phyloP scores from a whole-genome alignment of 306 rosid genomes.

The Senna siamea region DNA sequence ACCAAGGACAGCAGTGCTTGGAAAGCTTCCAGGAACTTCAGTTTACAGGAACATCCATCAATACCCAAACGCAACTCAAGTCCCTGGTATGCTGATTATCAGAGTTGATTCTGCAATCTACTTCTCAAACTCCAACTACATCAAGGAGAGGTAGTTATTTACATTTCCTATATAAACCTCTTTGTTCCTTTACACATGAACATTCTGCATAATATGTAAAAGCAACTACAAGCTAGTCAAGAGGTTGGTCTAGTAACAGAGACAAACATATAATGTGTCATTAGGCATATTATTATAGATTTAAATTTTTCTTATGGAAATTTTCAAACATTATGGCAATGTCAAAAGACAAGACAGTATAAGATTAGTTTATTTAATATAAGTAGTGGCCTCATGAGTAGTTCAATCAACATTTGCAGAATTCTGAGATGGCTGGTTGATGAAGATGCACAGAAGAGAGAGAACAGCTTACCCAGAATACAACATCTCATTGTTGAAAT shows the following conservation, averaged over 20 bases:
- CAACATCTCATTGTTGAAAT: constrained; percentile 62
- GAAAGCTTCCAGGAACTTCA: constrained; percentile 64
- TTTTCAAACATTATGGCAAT: no score
- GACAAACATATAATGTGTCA: no score
- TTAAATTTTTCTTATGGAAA: no score
- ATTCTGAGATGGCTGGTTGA: constrained; percentile 73
- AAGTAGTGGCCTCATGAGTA: neutral
- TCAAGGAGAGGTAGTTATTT: constrained; percentile 70
- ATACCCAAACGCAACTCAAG: constrained; percentile 63
- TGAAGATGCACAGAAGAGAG: constrained; percentile 52
- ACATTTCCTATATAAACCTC: neutral
- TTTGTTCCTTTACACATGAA: neutral
- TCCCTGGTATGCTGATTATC: constrained; percentile 62
- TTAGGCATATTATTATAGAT: no score
- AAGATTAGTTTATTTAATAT: neutral
- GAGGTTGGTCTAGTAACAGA: no score
- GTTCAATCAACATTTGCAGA: constrained; percentile 42
- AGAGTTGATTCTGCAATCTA: constrained; percentile 92
- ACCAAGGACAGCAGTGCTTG: constrained; percentile 76
- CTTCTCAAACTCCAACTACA: constrained; percentile 82
- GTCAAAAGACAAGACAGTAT: neutral
- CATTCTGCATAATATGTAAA: neutral
- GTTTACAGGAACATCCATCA: constrained; percentile 72
- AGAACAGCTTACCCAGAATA: constrained; percentile 39
- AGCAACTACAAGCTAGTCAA: no score